Conservation (phyloP, 1,284 basidiomycete genomes). For the Ganoderma lucidum region DNA sequence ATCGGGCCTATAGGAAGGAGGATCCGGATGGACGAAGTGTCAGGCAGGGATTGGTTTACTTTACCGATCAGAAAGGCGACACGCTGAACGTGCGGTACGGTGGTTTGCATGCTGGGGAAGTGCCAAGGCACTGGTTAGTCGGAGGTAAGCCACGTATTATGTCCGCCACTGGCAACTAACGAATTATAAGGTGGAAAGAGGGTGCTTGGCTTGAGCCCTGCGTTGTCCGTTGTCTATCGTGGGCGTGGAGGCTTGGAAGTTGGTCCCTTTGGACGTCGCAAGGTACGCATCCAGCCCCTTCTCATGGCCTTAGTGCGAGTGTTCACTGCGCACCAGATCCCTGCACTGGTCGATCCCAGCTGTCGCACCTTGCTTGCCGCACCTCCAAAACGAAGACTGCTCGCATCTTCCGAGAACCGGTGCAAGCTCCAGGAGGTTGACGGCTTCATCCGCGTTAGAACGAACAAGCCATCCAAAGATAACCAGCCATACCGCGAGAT, state of each 20-base stretch:
- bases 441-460: conserved; percentile 68
- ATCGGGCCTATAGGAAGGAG: conserved; percentile 31
- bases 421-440: conserved; percentile 67
- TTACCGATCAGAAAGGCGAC: conserved; percentile 77
- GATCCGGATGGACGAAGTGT: conserved; percentile 5
- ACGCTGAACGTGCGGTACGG: conserved; percentile 74
- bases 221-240: conserved; percentile 56
- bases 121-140: conserved; percentile 72
- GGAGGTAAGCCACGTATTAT: conserved; percentile 52
- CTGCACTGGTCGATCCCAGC: conserved; percentile 62
- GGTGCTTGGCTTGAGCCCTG: conserved; percentile 64
- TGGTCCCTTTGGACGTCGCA: conserved; percentile 54
- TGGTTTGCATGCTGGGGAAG: conserved; percentile 65
- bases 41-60: conserved; percentile 52
- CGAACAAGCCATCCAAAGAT: conserved; percentile 40
- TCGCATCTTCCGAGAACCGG: conserved; percentile 44
- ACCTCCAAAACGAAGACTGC: conserved; percentile 56
- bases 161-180: conserved; percentile 54
- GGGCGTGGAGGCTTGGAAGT: conserved; percentile 68
- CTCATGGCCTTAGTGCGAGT: neutral
- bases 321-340: conserved; percentile 47
- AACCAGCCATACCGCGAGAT: conserved; percentile 63
- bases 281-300: conserved; percentile 45
- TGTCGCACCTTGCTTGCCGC: conserved; percentile 59
- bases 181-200: conserved; percentile 68